Evolutionary conservation across 225 moss, liverwort and hornwort species (phyloP), one percentile per base, ranked within the genome.

Genomic region (Ulota crispa): DNA sequence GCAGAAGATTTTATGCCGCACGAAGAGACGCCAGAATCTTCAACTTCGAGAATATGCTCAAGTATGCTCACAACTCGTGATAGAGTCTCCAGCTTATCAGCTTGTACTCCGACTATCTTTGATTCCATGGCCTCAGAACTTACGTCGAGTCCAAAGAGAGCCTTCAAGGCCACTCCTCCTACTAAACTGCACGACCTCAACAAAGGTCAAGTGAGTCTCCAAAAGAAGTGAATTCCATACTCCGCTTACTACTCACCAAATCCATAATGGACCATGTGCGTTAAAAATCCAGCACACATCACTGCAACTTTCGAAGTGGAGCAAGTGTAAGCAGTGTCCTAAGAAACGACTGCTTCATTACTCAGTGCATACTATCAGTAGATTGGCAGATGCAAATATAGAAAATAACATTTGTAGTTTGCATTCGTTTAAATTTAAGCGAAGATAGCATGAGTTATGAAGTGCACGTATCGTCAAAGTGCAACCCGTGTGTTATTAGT

Each of bases 141-240:
- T 55, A 72, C 65, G 53, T 81, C 87, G 12, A 94, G 63, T 83
- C 97, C 95, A 84, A 95, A 94, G n/a, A 97, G 72, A 68, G 85
- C 83, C 75, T 85, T 92, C 85, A 95, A 85, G 43, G 95, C 92
- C 83, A 83, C 78, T 65, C 89, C 62, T 69, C 97, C 97, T 74
- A 86, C 85, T 75, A 76, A 85, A 92, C 97, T 97, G 95, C 92
- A 87, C 67, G 80, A 66, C 26, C 76, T 57, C 72, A 76, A 76
- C 68, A 64, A 47, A 61, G 30, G 55, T 78, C 81, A 77, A 57
- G 24, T 64, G 66, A 80, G 77, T 70, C 61, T 76, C 57, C 31
- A 75, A 31, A 75, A 78, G 53, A 74, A 73, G 37, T 82, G 56
- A 85, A 52, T 75, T 57, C 59, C 41, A 32, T 53, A 31, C n/a